Evolutionary conservation across 345 rosid species (phyloP), one percentile per base, ranked within the genome.

Genomic region (Passiflora organensis): DNA sequence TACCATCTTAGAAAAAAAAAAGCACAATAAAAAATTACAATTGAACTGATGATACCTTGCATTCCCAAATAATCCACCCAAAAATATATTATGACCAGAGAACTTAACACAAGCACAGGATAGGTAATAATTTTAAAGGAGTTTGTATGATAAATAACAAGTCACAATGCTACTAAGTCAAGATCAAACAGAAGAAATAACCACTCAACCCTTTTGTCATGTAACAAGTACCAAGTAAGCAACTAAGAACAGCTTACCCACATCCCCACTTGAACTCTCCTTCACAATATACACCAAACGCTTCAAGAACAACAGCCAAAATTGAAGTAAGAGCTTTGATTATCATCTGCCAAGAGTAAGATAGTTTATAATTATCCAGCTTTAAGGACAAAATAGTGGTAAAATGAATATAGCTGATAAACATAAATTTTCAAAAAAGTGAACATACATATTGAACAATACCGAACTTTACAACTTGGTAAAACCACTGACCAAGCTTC

Each of bases 391-490:
- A 10, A 14, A 20, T 12, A 59, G 63, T 6, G 20, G 54, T 55
- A 46, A 63, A 51, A 42, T 38, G 28, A 53, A 54, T 14, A 13
- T 24, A 19, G 10, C 19, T 1, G 20, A 38, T 24, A 55, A 70
- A 55, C 37, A 54, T 9, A 32, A 37, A 61, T 66, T 52, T 63
- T 62, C 48, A 18, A 25, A 49, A 55, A 58, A 36, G 46, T 37
- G 72, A 51, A 85, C 99, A 60, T 87, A 89, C 99, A 70, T 94
- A 94, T 83, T 89, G 99, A 66, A 94, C 96, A 72, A 94, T 94
- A 48, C 99, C 99, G 57, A 89, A 72, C 82, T 94, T 94, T 70
- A 89, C 79, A 68, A 89, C 90, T 77, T 76, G 99, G 76, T 89
- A 94, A 68, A 94, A 85, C 96, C 97, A 80, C 65, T 57, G 88